A percentile compares a stretch with the other conserved stretches of the same genome.
Conservation (phyloP, 2,329 filamentous ascomycete species). For the Aspergillus sp. region DNA sequence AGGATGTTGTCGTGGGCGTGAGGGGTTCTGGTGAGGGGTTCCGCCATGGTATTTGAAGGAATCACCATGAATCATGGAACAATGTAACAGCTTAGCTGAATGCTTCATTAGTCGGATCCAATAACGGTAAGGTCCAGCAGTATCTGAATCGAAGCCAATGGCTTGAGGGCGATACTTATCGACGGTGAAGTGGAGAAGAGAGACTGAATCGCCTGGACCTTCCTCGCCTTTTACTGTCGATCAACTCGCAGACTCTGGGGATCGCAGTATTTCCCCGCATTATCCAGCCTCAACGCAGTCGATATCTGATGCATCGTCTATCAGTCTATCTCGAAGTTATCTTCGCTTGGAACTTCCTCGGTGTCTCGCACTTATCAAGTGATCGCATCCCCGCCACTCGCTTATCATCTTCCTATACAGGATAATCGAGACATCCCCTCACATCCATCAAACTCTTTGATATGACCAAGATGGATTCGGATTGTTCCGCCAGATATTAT, state of each 20-base stretch:
- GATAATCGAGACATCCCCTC: no score
- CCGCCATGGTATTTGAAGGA: no score
- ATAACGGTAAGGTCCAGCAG: not conserved
- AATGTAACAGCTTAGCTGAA: no score
- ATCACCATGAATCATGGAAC: no score
- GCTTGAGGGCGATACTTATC: no score
- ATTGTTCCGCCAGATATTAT: no score
- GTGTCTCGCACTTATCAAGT: no score
- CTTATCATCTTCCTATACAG: no score
- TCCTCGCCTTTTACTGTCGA: conserved; percentile 4
- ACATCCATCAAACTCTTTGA: not conserved
- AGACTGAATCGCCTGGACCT: conserved; percentile 13
- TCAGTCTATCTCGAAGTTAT: not conserved
- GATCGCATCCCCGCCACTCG: no score
- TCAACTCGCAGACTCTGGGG: not conserved
- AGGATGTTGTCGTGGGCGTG: not conserved
- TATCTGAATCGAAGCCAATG: no score
- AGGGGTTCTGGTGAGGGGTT: not conserved
- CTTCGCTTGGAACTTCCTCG: conserved; percentile 16
- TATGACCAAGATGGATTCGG: not conserved
- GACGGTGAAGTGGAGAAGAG: no score
- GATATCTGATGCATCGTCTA: not conserved
- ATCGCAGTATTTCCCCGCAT: conserved; percentile 6
- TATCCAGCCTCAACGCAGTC: not conserved
- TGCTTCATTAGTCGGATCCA: no score